These are phyloP conservation scores for Malassezia furfur DNA, from an alignment of 1,284 basidiomycete species.

Conservation along the genomic window DNA sequence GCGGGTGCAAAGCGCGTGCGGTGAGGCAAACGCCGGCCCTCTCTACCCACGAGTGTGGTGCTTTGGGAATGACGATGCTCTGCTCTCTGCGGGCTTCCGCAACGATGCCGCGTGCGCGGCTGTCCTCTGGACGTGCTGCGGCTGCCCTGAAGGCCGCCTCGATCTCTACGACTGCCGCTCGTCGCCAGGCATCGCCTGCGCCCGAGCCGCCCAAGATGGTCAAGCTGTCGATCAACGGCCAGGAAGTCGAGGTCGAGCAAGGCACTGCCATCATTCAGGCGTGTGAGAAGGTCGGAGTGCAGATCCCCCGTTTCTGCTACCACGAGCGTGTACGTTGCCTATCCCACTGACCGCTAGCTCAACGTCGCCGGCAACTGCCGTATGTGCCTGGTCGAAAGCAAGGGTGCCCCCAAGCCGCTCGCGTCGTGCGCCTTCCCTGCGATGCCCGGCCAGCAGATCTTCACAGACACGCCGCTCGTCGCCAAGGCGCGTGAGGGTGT, in stretches of 20 bases:
- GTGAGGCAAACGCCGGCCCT: background rate
- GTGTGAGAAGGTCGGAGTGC: constrained; percentile 54
- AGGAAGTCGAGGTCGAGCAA: constrained; percentile 46
- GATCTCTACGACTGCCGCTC: constrained; percentile 29
- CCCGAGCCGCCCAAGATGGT: constrained; percentile 45
- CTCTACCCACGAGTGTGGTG: background rate
- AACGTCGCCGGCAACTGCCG: constrained; percentile 47
- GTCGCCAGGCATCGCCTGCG: constrained; percentile 32
- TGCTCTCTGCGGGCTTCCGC: constrained; percentile 13
- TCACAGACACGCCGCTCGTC: constrained; percentile 86
- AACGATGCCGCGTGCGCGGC: constrained; percentile 9
- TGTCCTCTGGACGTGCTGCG: constrained; percentile 1
- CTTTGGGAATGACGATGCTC: constrained; percentile 15
- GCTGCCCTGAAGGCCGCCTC: constrained; percentile 16
- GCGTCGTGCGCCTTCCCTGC: constrained; percentile 80
- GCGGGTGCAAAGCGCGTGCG: background rate
- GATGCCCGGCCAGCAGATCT: constrained; percentile 91
- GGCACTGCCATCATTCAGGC: constrained; percentile 75
- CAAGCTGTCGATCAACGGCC: constrained; percentile 46
- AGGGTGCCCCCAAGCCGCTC: constrained; percentile 81
- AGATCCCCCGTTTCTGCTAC: constrained; percentile 67
- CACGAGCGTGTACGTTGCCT: constrained; percentile 64
- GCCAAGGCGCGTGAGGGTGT: constrained; percentile 86
- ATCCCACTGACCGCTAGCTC: constrained; percentile 10
- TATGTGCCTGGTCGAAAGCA: constrained; percentile 85